Percentiles rank a stretch among this genome's conserved stretches.
Evolutionary conservation across 768 basidiomycete species (phyloP).

Genomic region (Suillus clintonianus): DNA sequence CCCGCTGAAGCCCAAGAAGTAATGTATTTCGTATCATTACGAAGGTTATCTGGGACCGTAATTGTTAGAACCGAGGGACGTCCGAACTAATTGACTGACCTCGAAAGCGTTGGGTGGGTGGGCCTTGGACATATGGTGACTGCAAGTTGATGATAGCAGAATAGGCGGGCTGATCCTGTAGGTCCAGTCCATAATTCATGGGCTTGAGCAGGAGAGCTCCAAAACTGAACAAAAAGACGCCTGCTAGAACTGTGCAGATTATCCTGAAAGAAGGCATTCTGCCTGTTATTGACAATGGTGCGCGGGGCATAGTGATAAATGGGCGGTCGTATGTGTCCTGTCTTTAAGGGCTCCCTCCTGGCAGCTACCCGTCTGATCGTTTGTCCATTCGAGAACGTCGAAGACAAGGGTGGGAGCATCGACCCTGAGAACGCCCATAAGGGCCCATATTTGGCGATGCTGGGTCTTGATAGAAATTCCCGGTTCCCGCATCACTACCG

Average conservation of each 20-base stretch:
- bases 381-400: too few relatives aligned
- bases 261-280: background rate
- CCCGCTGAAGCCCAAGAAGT: slow-evolving; percentile 76
- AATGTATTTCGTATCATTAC: slow-evolving; percentile 61
- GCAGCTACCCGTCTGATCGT: too few relatives aligned
- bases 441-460: too few relatives aligned
- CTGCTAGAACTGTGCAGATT: slow-evolving; percentile 20
- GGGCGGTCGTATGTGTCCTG: background rate
- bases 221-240: slow-evolving; percentile 27
- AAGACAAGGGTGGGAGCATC: too few relatives aligned
- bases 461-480: too few relatives aligned
- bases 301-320: background rate
- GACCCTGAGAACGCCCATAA: too few relatives aligned
- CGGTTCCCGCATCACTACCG: too few relatives aligned
- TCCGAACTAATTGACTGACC: slow-evolving; percentile 34
- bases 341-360: background rate
- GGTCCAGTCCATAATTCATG: background rate
- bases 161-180: background rate
- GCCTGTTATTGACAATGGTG: background rate
- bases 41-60: slow-evolving; percentile 55
- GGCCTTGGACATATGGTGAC: slow-evolving; percentile 37
- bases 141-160: background rate
- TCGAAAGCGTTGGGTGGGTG: slow-evolving; percentile 58
- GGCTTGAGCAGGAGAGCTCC: slow-evolving; percentile 4
- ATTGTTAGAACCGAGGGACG: background rate